A percentile compares a stretch with the other conserved stretches of the same genome.
Conservation (phyloP, 345 rosid species). For the Rhodomyrtus tomentosa region DNA sequence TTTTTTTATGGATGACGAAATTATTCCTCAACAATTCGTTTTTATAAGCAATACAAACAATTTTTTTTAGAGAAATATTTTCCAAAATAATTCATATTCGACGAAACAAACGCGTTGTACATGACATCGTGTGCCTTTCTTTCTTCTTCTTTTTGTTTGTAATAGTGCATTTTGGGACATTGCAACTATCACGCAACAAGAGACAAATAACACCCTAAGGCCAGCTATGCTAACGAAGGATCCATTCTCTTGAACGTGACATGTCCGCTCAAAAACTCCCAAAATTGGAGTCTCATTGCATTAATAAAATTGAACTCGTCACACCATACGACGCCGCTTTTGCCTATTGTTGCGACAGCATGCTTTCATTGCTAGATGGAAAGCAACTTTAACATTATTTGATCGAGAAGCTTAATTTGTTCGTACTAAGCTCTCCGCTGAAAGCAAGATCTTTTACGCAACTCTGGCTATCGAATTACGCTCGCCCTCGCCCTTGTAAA, state of each 20-base stretch:
- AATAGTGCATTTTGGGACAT: not conserved
- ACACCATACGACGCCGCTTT: not conserved
- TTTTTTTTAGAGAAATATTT: not conserved
- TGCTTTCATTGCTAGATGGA: not conserved
- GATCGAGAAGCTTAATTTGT: not conserved
- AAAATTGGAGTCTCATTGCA: not conserved
- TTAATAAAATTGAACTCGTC: not conserved
- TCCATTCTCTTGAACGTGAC: not conserved
- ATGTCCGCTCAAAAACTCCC: not conserved
- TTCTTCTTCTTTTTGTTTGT: not conserved
- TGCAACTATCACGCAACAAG: not conserved
- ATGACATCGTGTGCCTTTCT: no score
- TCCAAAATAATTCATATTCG: not conserved
- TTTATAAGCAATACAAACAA: not conserved
- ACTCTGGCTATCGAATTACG: not conserved
- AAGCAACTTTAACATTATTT: not conserved
- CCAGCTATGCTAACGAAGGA: not conserved
- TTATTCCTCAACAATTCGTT: rapidly evolving
- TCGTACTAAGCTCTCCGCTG: not conserved
- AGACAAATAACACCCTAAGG: not conserved
- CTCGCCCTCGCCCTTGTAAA: not conserved
- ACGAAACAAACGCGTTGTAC: not conserved
- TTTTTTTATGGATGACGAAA: not conserved
- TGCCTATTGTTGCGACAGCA: not conserved
- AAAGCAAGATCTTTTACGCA: not conserved